These are phyloP conservation scores for Mariannaea sp. DNA, from an alignment of 2,329 filamentous ascomycete species.

Conservation along the genomic window DNA sequence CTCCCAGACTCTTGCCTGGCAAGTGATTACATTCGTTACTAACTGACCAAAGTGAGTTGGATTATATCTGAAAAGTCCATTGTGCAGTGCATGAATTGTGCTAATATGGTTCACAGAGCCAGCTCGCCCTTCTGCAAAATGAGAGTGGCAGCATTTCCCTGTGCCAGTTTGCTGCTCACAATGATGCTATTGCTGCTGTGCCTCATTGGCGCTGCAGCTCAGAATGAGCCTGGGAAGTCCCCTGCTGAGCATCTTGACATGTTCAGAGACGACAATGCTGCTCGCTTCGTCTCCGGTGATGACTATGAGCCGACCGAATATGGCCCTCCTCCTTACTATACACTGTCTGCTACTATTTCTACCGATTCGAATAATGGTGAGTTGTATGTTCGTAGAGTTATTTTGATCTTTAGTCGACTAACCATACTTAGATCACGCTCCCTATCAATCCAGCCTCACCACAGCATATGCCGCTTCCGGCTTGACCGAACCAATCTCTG, in stretches of 20 bases:
- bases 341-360: slow-evolving; percentile 7
- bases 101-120: background rate
- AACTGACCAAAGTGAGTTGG: background rate
- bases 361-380: slow-evolving; percentile 20
- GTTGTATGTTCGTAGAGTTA: background rate
- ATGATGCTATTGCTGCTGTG: slow-evolving; percentile 34
- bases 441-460: slow-evolving; percentile 4
- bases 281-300: slow-evolving; percentile 11
- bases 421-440: slow-evolving; percentile 20
- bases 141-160: slow-evolving; percentile 41
- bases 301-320: slow-evolving; percentile 21
- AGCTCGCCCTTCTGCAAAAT: slow-evolving; percentile 40
- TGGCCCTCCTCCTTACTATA: slow-evolving; percentile 35
- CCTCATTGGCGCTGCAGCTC: slow-evolving; percentile 18
- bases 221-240: slow-evolving; percentile 11
- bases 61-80: background rate
- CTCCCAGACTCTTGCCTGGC: background rate
- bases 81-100: background rate
- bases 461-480: background rate
- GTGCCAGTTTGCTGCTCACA: slow-evolving; percentile 41
- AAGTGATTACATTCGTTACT: background rate
- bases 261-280: slow-evolving; percentile 17
- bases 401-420: slow-evolving; percentile 1
- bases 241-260: background rate
- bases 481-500: background rate